Conservation (phyloP, 2,329 filamentous ascomycete genomes). For the Bertia moriformis region DNA sequence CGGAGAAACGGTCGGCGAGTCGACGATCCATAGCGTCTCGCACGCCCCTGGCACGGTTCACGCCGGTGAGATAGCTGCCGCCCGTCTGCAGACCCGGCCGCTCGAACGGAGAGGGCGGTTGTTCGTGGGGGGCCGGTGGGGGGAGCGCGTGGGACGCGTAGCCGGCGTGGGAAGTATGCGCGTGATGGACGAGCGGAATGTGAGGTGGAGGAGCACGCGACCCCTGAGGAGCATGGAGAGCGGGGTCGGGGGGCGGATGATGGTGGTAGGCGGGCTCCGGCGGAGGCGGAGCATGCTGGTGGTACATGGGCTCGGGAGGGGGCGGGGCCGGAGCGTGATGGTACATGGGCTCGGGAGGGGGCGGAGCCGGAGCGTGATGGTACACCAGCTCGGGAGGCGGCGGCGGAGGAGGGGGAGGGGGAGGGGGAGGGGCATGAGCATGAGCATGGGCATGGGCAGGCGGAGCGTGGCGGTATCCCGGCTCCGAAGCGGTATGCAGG, state of each 20-base stretch:
- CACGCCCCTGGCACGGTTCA: conserved; percentile 24
- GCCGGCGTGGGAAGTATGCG: not conserved
- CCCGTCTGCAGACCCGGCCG: conserved; percentile 15
- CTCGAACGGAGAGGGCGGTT: conserved; percentile 15
- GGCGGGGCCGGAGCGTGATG: too few species aligned
- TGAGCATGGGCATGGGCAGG: too few species aligned
- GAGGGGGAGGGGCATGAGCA: conserved; percentile 4
- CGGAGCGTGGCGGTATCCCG: too few species aligned
- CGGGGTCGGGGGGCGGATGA: too few species aligned
- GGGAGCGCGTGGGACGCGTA: not conserved
- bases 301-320: not conserved
- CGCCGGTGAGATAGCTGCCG: conserved; percentile 26
- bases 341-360: not conserved
- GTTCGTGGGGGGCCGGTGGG: conserved; percentile 6
- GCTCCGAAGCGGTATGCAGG: conserved; percentile 10
- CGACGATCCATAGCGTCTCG: conserved; percentile 31
- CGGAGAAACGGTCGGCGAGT: conserved; percentile 33
- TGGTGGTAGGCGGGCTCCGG: too few species aligned
- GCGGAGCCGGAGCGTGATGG: not conserved
- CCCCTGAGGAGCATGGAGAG: too few species aligned
- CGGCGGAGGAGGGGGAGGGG: too few species aligned
- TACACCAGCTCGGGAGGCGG: not conserved
- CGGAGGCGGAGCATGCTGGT: too few species aligned
- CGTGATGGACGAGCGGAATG: not conserved
- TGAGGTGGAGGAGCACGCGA: not conserved